Base-by-base conservation (phyloP, 352 stramenopile species). In the Pythium vanterpoolii region DNA sequence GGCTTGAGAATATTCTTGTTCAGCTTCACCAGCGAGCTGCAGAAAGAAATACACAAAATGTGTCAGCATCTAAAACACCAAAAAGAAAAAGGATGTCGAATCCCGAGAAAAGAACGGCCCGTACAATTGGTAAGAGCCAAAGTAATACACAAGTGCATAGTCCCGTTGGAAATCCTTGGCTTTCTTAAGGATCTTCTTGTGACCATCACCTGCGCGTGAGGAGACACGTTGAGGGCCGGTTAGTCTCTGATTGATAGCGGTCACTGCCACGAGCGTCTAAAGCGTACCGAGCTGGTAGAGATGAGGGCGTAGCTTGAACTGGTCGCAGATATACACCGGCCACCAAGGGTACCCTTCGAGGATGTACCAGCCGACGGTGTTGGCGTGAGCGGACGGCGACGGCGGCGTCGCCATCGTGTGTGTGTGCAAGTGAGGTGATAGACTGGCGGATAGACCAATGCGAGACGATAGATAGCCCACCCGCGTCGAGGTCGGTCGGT, bases 281-380 rank as follows among this genome's bases (percentile, higher is more conserved):
- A 34, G 5, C 64, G 58, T 63, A 88, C 77, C 75, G 51, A 93
- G 72, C 8, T 76, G 27, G 40, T 91, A 68, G 44, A 93, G 72
- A 3, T 78, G 85, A 0, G 74, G 62, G 0, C 85, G 85, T 48
- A 95, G 73, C 71, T 90, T 91, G 34, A 65, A 73, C 44, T 83
- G 71, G 71, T 95, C 85, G 53, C 83, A 93, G 52, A 95, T 74
- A 71, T 89, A 93, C 57, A 93, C 83, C 49, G 85, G 85, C 85
- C 85, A 95, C 85, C 85, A 95, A 8, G 85, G 85, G 67, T 76
- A 91, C 19, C 85, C 85, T 62, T 93, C 83, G 13, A 95, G 74
- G 56, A 95, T 92, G 71, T 88, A 84, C 85, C 85, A 95, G 43
- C 78, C 85, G 38, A 95, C 77, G 6, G 79, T 87, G 66, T 93